Conservation (phyloP, 805 yeast genomes). For the Debaryomyces tyrocola region DNA sequence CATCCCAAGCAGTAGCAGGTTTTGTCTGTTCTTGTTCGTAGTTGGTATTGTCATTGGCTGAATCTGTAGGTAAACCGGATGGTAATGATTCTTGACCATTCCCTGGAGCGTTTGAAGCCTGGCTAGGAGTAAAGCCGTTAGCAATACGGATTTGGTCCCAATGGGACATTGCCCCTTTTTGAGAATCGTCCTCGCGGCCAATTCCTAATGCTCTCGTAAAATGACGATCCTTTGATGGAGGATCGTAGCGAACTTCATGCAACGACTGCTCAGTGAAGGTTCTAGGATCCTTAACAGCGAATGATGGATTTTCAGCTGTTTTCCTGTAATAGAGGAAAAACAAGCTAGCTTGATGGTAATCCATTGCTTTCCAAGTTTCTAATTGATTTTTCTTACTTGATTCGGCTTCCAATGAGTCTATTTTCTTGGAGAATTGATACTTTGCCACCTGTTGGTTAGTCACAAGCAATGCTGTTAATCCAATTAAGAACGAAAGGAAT, state of each 20-base stretch:
- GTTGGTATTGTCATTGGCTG: not conserved
- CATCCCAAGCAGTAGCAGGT: slow-evolving; percentile 20
- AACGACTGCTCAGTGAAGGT: slow-evolving; percentile 22
- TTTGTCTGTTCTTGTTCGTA: not conserved
- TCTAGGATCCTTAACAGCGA: slow-evolving; percentile 57
- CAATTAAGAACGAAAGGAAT: slow-evolving; percentile 30
- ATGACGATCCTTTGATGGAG: slow-evolving; percentile 9
- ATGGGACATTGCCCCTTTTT: slow-evolving; percentile 13
- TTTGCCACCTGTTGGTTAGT: slow-evolving; percentile 25
- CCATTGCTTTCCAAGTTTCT: slow-evolving; percentile 38
- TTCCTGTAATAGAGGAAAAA: slow-evolving; percentile 49
- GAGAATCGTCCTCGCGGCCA: slow-evolving; percentile 3
- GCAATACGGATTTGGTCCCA: slow-evolving; percentile 39
- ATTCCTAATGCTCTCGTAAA: slow-evolving; percentile 6
- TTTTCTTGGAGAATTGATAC: slow-evolving; percentile 21
- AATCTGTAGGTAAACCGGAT: not conserved
- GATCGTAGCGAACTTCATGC: slow-evolving; percentile 30
- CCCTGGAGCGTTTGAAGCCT: not conserved
- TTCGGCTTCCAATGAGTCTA: slow-evolving; percentile 12
- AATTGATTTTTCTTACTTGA: slow-evolving; percentile 15
- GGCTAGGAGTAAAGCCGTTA: slow-evolving; percentile 23
- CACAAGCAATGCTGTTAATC: slow-evolving; percentile 24
- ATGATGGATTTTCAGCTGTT: slow-evolving; percentile 51
- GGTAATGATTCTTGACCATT: not conserved
- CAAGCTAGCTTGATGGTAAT: slow-evolving; percentile 33